These are phyloP conservation scores for Aristolochia contorta DNA, from an alignment of 164 flowering plant genomes.

Conservation along the genomic window DNA sequence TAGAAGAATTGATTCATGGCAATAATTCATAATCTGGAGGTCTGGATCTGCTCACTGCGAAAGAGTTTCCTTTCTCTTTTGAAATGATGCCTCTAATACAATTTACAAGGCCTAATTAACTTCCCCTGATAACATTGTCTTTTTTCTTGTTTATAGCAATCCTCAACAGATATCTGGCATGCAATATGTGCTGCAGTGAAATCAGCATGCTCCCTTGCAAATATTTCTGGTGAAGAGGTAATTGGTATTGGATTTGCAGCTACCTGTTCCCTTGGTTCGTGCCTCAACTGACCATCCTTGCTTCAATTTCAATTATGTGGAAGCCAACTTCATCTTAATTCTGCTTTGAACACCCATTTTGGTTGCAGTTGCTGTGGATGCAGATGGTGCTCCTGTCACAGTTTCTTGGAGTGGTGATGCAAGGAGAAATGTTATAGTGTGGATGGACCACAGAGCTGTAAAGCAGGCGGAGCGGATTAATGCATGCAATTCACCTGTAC, in stretches of 20 bases:
- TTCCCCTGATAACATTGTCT: neutral
- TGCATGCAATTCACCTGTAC: constrained; percentile 72
- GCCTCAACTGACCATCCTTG: neutral
- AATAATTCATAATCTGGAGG: too few species aligned
- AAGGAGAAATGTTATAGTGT: constrained; percentile 87
- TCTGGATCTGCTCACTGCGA: too few species aligned
- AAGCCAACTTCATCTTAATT: neutral
- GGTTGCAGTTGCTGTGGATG: constrained; percentile 84
- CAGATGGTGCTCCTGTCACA: constrained; percentile 91
- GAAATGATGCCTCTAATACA: neutral
- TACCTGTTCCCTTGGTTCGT: constrained; percentile 94
- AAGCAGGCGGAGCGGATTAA: constrained; percentile 89
- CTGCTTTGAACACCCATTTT: constrained; percentile 2
- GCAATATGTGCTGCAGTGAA: constrained; percentile 90
- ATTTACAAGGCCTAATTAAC: too few species aligned
- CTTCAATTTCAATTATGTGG: neutral
- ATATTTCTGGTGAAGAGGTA: constrained; percentile 66
- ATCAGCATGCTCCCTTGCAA: constrained; percentile 68
- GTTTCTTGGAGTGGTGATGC: constrained; percentile 97
- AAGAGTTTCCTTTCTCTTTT: neutral
- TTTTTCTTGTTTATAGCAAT: constrained; percentile 52
- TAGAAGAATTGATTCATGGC: too few species aligned
- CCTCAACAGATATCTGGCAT: constrained; percentile 99
- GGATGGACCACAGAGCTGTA: constrained; percentile 99
- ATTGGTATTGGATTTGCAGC: constrained; percentile 86